Percentiles rank a stretch among this genome's conserved stretches.
Evolutionary conservation across 352 stramenopile genomes (phyloP).

Genomic region (Phytophthora capsici): DNA sequence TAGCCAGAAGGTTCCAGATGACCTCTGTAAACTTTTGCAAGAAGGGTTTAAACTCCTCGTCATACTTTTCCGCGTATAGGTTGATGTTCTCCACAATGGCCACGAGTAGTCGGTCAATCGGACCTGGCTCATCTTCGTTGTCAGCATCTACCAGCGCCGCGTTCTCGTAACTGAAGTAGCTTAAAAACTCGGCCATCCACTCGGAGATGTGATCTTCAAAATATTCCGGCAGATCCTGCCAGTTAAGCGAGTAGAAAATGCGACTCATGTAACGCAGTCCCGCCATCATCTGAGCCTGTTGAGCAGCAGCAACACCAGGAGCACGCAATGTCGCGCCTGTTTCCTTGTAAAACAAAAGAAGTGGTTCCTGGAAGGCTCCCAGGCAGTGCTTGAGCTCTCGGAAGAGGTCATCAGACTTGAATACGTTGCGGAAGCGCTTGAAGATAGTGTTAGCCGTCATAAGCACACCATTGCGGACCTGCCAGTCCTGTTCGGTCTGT

Average conservation of each 20-base stretch:
- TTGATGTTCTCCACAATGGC: conserved; percentile 98
- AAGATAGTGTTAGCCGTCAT: conserved; percentile 99
- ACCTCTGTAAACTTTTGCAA: conserved; percentile 94
- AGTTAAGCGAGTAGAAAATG: conserved; percentile 99
- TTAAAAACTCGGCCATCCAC: conserved; percentile 97
- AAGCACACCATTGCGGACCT: conserved; percentile 96
- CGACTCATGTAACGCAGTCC: conserved; percentile 93
- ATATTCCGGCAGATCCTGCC: conserved; percentile 98
- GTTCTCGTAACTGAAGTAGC: conserved; percentile 96
- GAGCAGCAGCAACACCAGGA: conserved; percentile 39
- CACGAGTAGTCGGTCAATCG: conserved; percentile 94
- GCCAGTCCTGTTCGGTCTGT: conserved; percentile 85
- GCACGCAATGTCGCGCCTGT: conserved; percentile 60
- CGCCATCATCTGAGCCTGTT: conserved; percentile 78
- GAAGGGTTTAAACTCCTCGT: conserved; percentile 98
- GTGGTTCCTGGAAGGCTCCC: conserved; percentile 89
- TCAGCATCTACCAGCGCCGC: conserved; percentile 88
- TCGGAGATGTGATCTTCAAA: conserved; percentile 98
- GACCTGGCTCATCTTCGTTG: conserved; percentile 92
- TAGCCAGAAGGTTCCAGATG: conserved; percentile 82
- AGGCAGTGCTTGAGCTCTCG: conserved; percentile 96
- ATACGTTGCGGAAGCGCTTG: conserved; percentile 96
- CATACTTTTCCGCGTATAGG: conserved; percentile 98
- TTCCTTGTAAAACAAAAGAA: conserved; percentile 82
- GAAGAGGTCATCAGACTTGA: conserved; percentile 96